These are phyloP conservation scores for Pisolithus marmoratus DNA, from an alignment of 768 basidiomycete genomes.

Conservation along the genomic window DNA sequence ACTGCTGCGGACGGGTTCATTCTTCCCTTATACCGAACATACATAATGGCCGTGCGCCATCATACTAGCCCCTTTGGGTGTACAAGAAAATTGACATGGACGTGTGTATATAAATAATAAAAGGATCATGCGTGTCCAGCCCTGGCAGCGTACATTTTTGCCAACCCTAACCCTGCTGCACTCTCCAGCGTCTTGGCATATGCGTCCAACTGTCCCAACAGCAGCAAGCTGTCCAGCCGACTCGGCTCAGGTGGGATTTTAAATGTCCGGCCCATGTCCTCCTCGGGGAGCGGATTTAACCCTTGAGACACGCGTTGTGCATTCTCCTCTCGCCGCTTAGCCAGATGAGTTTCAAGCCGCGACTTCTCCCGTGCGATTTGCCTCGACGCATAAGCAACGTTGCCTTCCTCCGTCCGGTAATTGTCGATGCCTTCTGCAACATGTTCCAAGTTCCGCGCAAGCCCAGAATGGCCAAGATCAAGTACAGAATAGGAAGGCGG, in stretches of 20 bases:
- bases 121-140: conserved; percentile 19
- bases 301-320: conserved; percentile 73
- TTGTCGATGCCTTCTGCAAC: conserved; percentile 81
- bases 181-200: conserved; percentile 73
- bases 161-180: conserved; percentile 53
- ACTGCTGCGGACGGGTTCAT: background rate
- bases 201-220: conserved; percentile 84
- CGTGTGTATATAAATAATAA: too few relatives aligned
- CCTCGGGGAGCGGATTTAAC: conserved; percentile 79
- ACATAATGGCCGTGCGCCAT: background rate
- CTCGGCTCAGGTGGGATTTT: conserved; percentile 87
- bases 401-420: conserved; percentile 88
- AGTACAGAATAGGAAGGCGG: conserved; percentile 63
- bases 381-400: conserved; percentile 80
- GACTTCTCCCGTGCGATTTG: conserved; percentile 84
- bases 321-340: conserved; percentile 89
- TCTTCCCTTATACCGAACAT: background rate
- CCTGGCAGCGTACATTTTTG: conserved; percentile 80
- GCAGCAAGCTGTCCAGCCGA: conserved; percentile 78
- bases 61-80: background rate
- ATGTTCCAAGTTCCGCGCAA: conserved; percentile 75
- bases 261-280: conserved; percentile 78
- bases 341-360: conserved; percentile 71
- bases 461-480: conserved; percentile 62
- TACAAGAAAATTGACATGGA: too few relatives aligned